Evolutionary conservation across 2,329 filamentous ascomycete genomes (phyloP).

Genomic region (Hymenoscyphus infarciens): DNA sequence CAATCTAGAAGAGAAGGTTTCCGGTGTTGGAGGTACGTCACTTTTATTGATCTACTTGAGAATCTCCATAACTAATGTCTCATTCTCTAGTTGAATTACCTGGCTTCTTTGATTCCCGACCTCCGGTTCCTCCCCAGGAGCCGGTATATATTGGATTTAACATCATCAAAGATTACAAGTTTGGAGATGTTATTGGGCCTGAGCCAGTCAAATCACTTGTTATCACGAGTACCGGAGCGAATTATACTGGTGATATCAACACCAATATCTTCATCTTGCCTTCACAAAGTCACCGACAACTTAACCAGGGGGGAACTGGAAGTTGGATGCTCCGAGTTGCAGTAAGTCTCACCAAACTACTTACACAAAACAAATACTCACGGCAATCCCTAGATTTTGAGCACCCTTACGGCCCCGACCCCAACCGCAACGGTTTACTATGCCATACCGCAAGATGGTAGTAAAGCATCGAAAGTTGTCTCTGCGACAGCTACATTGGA

Average conservation of each 20-base stretch:
- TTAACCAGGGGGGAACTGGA: neutral
- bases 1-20: neutral
- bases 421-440: neutral
- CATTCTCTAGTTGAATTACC: neutral
- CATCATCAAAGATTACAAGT: constrained; percentile 17
- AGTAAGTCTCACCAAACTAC: constrained; percentile 10
- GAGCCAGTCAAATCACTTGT: constrained; percentile 13
- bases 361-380: neutral
- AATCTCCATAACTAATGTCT: neutral
- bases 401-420: neutral
- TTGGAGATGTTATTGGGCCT: constrained; percentile 15
- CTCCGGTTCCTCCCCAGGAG: neutral
- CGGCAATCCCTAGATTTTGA: neutral
- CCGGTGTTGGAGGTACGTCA: neutral
- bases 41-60: neutral
- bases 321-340: constrained; percentile 18
- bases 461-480: neutral
- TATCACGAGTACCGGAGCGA: constrained; percentile 6
- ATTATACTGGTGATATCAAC: constrained; percentile 18
- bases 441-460: neutral
- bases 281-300: constrained; percentile 12
- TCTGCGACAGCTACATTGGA: neutral
- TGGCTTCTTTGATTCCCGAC: neutral
- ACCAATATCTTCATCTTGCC: constrained; percentile 22
- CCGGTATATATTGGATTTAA: constrained; percentile 14